Percentiles rank a stretch among this genome's conserved stretches.
Conservation (phyloP, 2,329 filamentous ascomycete genomes). For the Nemania abortiva region DNA sequence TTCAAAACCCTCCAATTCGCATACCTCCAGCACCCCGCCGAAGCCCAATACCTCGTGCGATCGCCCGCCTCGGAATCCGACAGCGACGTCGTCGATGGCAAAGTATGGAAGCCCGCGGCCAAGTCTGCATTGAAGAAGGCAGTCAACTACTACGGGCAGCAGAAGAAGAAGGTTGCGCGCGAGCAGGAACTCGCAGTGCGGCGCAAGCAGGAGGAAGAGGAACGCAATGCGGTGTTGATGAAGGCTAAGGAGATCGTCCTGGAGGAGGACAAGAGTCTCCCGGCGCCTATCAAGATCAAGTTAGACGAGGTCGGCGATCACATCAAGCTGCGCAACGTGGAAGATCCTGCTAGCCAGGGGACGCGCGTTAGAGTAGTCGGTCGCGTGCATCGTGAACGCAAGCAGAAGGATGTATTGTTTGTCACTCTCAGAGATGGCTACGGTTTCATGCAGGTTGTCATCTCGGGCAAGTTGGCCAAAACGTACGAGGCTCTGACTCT, state of each 20-base stretch:
- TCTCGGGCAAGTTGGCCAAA: conserved; percentile 76
- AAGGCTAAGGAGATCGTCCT: conserved; percentile 37
- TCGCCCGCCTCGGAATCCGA: conserved; percentile 13
- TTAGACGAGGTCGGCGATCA: conserved; percentile 34
- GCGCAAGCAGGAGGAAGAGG: conserved; percentile 35
- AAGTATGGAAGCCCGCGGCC: conserved; percentile 32
- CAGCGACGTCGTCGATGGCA: conserved; percentile 27
- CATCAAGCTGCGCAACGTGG: conserved; percentile 30
- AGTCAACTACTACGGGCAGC: conserved; percentile 35
- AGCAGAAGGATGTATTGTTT: conserved; percentile 36
- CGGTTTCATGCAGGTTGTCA: conserved; percentile 76
- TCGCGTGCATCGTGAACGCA: conserved; percentile 35
- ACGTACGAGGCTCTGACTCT: conserved; percentile 92
- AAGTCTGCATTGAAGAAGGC: conserved; percentile 36
- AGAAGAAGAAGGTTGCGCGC: conserved; percentile 36
- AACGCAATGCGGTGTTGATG: conserved; percentile 33
- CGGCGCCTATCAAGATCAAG: conserved; percentile 32
- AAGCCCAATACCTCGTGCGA: conserved; percentile 37
- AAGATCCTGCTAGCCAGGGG: conserved; percentile 27
- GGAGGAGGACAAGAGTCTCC: conserved; percentile 31
- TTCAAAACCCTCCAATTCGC: conserved; percentile 40
- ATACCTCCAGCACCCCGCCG: conserved; percentile 35
- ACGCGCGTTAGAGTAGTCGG: conserved; percentile 35
- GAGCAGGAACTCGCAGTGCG: conserved; percentile 35
- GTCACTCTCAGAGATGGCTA: conserved; percentile 62